Evolutionary conservation across 2,329 filamentous ascomycete genomes (phyloP), one percentile per base, ranked within the genome.

Genomic region (Paecilomyces dactylethromorphus): DNA sequence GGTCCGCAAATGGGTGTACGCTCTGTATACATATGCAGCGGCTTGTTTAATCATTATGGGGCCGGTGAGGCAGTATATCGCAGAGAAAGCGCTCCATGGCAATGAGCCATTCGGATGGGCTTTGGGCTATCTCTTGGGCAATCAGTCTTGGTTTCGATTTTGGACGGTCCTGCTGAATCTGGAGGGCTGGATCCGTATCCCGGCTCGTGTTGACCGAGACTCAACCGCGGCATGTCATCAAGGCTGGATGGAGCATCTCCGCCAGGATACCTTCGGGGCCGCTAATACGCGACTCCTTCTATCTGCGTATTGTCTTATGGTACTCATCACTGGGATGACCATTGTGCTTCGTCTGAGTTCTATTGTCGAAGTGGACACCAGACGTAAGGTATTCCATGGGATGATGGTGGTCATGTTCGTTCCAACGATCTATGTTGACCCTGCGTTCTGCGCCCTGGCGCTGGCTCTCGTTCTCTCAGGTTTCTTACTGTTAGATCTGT

Each of bases 391-490:
- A 24, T 99, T 99, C 73, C 94, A 99, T 74, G 95, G 95, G 65
- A 96, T 93, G 83, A 97, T 97, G 89, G 93, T 97, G 7, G 86
- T 87, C 58, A 97, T 99, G 91, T 87, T 99, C 58, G 81, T 97
- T 1, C 92, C 94, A 0, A 86, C 90, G 1, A 90, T 88, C 1
- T 97, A 87, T 70, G 78, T 97, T 63, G 94, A 99, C 72, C 93
- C 94, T 0, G 82, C 87, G 49, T 97, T 91, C 73, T 87, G 87
- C 55, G 85, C 89, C 1, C 79, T 99, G 12, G 91, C 92, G 0
- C 81, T 97, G n/a, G 81, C 83, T 0, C 78, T 97, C 32, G 85
- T 92, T 26, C 82, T 99, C 35, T 87, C 89, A 3, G 81, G 95
- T 56, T 99, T 99, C 70, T 79, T 97, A 13, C 80, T 97, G 3